Evolutionary conservation across 106 monocot species (phyloP).

Genomic region (Platanthera guangdongensis): DNA sequence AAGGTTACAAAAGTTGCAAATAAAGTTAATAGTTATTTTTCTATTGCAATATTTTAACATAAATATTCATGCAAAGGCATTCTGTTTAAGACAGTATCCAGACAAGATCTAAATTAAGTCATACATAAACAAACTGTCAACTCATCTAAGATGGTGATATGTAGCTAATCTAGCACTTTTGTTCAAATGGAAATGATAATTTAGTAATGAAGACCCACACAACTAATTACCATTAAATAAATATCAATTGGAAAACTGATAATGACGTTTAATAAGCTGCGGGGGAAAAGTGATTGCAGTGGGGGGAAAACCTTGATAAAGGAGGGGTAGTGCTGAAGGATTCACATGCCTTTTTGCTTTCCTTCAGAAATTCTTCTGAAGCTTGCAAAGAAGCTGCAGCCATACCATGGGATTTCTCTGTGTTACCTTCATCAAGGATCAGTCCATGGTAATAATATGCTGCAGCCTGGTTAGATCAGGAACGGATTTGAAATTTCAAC

Average conservation of each 20-base stretch:
- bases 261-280: neutral
- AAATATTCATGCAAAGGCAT: neutral
- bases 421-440: conserved; percentile 78
- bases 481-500: neutral
- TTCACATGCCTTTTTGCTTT: conserved; percentile 60
- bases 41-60: neutral
- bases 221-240: neutral
- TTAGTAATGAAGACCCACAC: neutral
- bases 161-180: neutral
- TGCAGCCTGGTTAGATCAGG: conserved; percentile 37
- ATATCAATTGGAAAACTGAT: neutral
- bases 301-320: conserved; percentile 39
- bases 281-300: neutral
- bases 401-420: conserved; percentile 61
- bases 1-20: neutral
- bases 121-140: neutral
- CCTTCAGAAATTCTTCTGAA: conserved; percentile 61
- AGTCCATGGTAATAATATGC: conserved; percentile 88
- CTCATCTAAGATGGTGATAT: neutral
- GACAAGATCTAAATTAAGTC: neutral
- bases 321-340: conserved; percentile 55
- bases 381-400: conserved; percentile 61
- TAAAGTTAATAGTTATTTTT: neutral
- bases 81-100: neutral
- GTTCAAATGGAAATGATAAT: neutral